phyloP scores from a whole-genome alignment of 148 eudicot species.

The Chenopodium suecicum region DNA sequence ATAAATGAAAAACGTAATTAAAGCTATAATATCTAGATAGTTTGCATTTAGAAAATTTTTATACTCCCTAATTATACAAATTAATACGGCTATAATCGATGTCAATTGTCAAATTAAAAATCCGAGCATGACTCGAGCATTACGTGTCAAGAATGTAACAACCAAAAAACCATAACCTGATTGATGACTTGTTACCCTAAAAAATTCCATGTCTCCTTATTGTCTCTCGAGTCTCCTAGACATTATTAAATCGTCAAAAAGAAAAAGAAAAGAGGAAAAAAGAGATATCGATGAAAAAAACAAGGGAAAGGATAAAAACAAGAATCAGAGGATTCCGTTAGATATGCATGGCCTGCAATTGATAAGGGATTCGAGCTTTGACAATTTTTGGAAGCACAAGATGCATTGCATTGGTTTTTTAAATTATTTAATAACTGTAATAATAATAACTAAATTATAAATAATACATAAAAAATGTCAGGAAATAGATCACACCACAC shows the following conservation, averaged over 20 bases:
- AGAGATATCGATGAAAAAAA: background rate
- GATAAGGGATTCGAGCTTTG: constrained; percentile 2
- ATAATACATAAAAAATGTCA: background rate
- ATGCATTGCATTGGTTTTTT: constrained; percentile 13
- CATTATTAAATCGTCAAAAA: background rate
- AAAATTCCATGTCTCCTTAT: constrained; percentile 6
- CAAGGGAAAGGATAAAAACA: background rate
- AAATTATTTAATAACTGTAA: background rate
- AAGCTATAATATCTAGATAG: too few species aligned
- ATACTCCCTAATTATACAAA: too few species aligned
- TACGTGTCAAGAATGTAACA: too few species aligned
- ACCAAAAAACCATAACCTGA: constrained; percentile 10
- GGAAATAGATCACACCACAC: background rate
- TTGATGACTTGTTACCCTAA: background rate
- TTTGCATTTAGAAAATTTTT: too few species aligned
- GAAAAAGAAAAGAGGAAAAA: background rate
- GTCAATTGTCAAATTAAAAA: too few species aligned
- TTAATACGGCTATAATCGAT: too few species aligned
- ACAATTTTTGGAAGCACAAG: constrained; percentile 11
- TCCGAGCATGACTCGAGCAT: too few species aligned
- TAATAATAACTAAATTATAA: too few species aligned
- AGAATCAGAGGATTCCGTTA: constrained; percentile 12
- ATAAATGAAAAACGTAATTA: too few species aligned
- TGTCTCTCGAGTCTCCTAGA: background rate
- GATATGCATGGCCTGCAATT: constrained; percentile 2